Evolutionary conservation across 352 stramenopile species (phyloP).

Genomic region (Phytophthora pluvialis): DNA sequence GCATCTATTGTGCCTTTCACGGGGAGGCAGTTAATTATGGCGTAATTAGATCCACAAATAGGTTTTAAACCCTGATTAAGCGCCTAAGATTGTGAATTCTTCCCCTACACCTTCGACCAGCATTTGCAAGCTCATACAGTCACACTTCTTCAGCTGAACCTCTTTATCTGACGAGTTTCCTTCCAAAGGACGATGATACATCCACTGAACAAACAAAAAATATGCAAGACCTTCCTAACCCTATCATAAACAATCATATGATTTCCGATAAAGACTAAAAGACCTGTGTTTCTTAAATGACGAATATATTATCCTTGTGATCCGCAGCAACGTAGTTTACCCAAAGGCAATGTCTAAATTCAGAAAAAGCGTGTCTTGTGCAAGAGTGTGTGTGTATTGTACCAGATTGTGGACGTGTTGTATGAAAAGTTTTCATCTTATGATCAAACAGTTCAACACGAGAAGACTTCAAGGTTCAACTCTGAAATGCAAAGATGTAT

Average conservation of each 20-base stretch:
- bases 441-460: not conserved
- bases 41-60: too few relatives aligned
- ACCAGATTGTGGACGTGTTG: not conserved
- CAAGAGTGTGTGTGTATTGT: not conserved
- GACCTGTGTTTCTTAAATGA: slow-evolving; percentile 14
- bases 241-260: not conserved
- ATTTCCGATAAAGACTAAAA: not conserved
- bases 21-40: too few relatives aligned
- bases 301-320: not conserved
- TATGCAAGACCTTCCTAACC: not conserved
- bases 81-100: too few relatives aligned
- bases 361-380: not conserved
- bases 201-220: slow-evolving; percentile 11
- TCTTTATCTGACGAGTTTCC: too few relatives aligned
- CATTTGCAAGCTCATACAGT: too few relatives aligned
- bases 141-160: too few relatives aligned
- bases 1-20: too few relatives aligned
- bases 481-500: not conserved
- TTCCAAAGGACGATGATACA: slow-evolving; percentile 7
- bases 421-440: not conserved
- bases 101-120: too few relatives aligned
- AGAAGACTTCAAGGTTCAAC: not conserved
- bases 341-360: slow-evolving; percentile 7
- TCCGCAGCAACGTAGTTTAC: slow-evolving; percentile 6
- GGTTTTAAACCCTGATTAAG: too few relatives aligned